A percentile compares a stretch with the other conserved stretches of the same genome.
Conservation (phyloP, 768 basidiomycete genomes). For the Hypholoma fasciculare region DNA sequence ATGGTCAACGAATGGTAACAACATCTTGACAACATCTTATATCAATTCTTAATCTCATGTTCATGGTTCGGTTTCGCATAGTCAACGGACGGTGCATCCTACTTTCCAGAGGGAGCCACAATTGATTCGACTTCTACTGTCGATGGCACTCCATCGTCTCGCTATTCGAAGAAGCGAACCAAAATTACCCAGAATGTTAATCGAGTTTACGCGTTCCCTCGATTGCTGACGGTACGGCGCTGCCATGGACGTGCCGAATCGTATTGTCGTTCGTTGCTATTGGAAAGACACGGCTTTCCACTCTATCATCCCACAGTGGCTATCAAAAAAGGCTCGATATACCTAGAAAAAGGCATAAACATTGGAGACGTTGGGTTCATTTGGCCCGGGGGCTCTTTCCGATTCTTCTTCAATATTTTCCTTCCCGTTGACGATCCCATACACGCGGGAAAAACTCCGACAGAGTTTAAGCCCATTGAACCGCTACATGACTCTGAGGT, state of each 20-base stretch:
- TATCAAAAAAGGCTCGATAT: background rate
- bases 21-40: too few relatives aligned
- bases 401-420: slow-evolving; percentile 14
- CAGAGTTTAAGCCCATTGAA: slow-evolving; percentile 4
- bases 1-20: too few relatives aligned
- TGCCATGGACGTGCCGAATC: background rate
- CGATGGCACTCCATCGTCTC: too few relatives aligned
- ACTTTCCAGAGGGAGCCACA: too few relatives aligned
- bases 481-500: background rate
- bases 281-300: slow-evolving; percentile 11
- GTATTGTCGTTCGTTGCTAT: slow-evolving; percentile 3
- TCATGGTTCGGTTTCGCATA: too few relatives aligned
- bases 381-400: slow-evolving; percentile 1
- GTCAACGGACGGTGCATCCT: too few relatives aligned
- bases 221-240: background rate
- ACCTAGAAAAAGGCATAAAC: slow-evolving; percentile 2
- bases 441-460: background rate
- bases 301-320: slow-evolving; percentile 2
- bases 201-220: background rate
- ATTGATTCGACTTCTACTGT: too few relatives aligned
- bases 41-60: too few relatives aligned
- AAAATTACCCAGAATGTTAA: background rate
- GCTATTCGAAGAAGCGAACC: too few relatives aligned
- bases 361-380: slow-evolving; percentile 14
- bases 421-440: slow-evolving; percentile 7